phyloP scores from a whole-genome alignment of 805 yeast genomes.

The Candida orba region DNA sequence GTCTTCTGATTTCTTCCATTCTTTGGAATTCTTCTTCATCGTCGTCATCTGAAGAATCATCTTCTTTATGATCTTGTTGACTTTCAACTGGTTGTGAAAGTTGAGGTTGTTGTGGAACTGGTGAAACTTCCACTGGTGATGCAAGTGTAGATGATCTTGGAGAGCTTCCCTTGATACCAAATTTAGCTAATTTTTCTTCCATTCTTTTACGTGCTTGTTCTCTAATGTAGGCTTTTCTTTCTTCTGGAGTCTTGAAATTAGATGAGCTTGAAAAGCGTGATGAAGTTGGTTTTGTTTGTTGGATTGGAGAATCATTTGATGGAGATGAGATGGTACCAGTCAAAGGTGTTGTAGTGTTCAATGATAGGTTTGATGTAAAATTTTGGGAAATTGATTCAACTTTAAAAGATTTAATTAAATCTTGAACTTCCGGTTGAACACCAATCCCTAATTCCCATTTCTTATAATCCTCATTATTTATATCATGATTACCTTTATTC shows the following conservation, averaged over 20 bases:
- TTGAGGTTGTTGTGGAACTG: slow-evolving; percentile 16
- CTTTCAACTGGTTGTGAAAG: slow-evolving; percentile 23
- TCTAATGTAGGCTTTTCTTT: slow-evolving; percentile 67
- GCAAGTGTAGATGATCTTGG: slow-evolving; percentile 12
- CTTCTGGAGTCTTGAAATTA: slow-evolving; percentile 42
- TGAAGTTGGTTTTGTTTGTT: neutral
- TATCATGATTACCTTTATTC: slow-evolving; percentile 5
- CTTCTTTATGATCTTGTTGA: slow-evolving; percentile 9
- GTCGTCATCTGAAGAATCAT: slow-evolving; percentile 20
- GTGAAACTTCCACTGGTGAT: slow-evolving; percentile 22
- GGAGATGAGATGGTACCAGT: slow-evolving; percentile 10
- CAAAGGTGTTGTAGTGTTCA: slow-evolving; percentile 2
- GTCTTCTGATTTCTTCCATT: slow-evolving; percentile 32
- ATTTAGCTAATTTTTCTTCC: slow-evolving; percentile 57
- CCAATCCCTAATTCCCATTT: slow-evolving; percentile 85
- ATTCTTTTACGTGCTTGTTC: slow-evolving; percentile 75
- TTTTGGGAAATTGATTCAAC: slow-evolving; percentile 15
- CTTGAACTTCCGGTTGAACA: slow-evolving; percentile 43
- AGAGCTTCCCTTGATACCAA: slow-evolving; percentile 48
- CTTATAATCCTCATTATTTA: slow-evolving; percentile 27
- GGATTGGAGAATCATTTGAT: neutral
- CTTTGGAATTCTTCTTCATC: slow-evolving; percentile 44
- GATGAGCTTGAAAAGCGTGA: slow-evolving; percentile 10
- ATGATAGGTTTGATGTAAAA: slow-evolving; percentile 8
- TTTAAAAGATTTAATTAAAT: slow-evolving; percentile 17